Evolutionary conservation across 306 rosid species (phyloP).

Genomic region (Glycyrrhiza uralensis): DNA sequence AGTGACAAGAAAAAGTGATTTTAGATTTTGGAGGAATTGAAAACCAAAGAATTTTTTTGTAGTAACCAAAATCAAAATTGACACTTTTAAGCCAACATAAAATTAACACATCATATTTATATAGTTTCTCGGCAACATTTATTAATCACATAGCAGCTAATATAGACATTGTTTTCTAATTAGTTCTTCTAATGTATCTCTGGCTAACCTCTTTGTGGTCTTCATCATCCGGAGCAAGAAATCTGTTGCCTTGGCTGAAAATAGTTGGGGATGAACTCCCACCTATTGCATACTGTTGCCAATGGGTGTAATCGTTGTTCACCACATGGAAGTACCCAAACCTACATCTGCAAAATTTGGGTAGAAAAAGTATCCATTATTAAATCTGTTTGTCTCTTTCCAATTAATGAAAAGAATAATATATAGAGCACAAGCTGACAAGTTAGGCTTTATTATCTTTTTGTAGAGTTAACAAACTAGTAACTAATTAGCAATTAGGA

Average conservation of each 20-base stretch:
- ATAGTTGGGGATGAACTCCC: conserved; percentile 88
- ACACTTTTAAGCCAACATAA: no score
- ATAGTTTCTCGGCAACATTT: not conserved
- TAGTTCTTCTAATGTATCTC: not conserved
- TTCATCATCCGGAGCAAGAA: conserved; percentile 62
- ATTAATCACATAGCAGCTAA: not conserved
- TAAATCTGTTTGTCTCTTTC: no score
- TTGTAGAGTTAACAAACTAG: no score
- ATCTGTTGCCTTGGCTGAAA: conserved; percentile 86
- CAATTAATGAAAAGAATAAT: not conserved
- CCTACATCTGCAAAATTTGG: conserved; percentile 53
- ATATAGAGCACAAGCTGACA: not conserved
- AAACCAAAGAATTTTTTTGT: no score
- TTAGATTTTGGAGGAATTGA: no score
- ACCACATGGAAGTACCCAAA: conserved; percentile 89
- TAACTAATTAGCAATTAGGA: no score
- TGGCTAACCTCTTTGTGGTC: conserved; percentile 74
- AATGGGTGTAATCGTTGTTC: conserved; percentile 80
- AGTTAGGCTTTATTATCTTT: not conserved
- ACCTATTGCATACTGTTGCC: conserved; percentile 90
- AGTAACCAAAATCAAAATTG: no score
- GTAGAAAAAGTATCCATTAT: not conserved
- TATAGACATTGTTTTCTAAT: not conserved
- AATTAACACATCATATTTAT: not conserved
- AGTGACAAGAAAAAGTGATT: no score